Evolutionary conservation across 352 stramenopile genomes (phyloP).

Genomic region (Phytophthora tubulina): DNA sequence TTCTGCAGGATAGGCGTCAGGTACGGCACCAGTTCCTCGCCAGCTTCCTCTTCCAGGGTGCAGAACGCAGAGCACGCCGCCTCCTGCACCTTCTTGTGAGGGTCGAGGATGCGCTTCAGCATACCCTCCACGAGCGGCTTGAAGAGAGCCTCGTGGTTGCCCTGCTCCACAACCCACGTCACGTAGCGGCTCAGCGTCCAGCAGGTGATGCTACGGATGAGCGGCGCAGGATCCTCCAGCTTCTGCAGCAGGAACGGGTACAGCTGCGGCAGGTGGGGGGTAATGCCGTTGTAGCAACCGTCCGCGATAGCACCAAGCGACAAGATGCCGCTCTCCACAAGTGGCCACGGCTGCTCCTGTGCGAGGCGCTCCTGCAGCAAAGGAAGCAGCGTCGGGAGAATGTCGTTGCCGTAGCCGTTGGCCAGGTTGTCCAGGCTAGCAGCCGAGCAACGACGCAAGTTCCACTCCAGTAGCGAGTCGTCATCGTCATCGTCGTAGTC

Average conservation of each 20-base stretch:
- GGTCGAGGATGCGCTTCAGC: constrained; percentile 89
- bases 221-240: constrained; percentile 87
- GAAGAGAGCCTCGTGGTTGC: constrained; percentile 83
- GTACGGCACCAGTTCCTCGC: constrained; percentile 94
- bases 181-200: constrained; percentile 95
- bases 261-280: constrained; percentile 91
- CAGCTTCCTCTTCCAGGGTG: constrained; percentile 94
- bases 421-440: constrained; percentile 96
- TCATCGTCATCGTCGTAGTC: constrained; percentile 92
- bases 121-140: constrained; percentile 88
- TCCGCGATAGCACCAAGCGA: constrained; percentile 96
- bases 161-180: constrained; percentile 93
- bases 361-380: constrained; percentile 92
- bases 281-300: constrained; percentile 94
- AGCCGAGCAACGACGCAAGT: constrained; percentile 94
- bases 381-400: constrained; percentile 93
- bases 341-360: constrained; percentile 92
- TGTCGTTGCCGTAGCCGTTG: constrained; percentile 93
- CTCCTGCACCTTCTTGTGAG: constrained; percentile 96
- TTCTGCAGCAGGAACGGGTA: constrained; percentile 96
- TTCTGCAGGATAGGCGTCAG: constrained; percentile 93
- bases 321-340: constrained; percentile 96
- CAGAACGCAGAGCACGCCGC: constrained; percentile 95
- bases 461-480: constrained; percentile 96
- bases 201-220: constrained; percentile 95